Percentiles rank a stretch among this genome's conserved stretches.
phyloP scores from a whole-genome alignment of 768 basidiomycete species.

The Vararia minispora region DNA sequence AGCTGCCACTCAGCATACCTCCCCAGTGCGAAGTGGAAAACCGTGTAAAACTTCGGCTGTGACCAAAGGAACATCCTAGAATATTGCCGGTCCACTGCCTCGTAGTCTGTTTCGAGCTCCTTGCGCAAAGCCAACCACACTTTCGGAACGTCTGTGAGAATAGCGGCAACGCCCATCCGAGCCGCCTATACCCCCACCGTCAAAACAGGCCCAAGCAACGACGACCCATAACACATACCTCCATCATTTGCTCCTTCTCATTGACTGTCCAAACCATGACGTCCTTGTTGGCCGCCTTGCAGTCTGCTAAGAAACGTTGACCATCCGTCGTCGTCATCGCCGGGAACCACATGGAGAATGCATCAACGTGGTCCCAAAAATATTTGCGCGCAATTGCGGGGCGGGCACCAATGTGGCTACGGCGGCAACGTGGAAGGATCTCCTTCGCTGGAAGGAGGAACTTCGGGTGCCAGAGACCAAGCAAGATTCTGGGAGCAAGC shows the following conservation, averaged over 20 bases:
- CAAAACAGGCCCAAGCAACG: conserved; percentile 19
- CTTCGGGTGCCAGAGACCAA: conserved; percentile 86
- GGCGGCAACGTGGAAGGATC: conserved; percentile 70
- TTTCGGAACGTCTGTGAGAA: conserved; percentile 34
- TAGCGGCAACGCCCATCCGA: conserved; percentile 33
- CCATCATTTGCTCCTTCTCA: conserved; percentile 78
- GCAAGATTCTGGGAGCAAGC: conserved; percentile 70
- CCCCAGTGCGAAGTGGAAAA: conserved; percentile 2
- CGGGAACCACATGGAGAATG: conserved; percentile 77
- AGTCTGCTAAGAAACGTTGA: conserved; percentile 51
- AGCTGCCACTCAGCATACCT: not conserved
- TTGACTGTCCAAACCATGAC: conserved; percentile 98
- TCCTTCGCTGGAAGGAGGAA: conserved; percentile 72
- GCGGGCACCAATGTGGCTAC: conserved; percentile 77
- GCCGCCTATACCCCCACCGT: conserved; percentile 66
- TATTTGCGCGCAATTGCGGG: conserved; percentile 65
- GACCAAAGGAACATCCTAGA: conserved; percentile 15
- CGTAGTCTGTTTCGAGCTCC: conserved; percentile 19
- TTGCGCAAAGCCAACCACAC: conserved; percentile 28
- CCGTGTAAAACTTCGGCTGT: conserved; percentile 9
- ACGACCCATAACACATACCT: conserved; percentile 34
- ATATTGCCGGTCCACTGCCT: conserved; percentile 12
- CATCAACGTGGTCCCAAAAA: conserved; percentile 83
- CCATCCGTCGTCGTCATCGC: conserved; percentile 66
- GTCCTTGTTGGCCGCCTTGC: conserved; percentile 67